Percentiles rank a stretch among this genome's conserved stretches.
These are phyloP conservation scores for Oidiodendron maius DNA, from an alignment of 495 filamentous ascomycete genomes.

Conservation along the genomic window DNA sequence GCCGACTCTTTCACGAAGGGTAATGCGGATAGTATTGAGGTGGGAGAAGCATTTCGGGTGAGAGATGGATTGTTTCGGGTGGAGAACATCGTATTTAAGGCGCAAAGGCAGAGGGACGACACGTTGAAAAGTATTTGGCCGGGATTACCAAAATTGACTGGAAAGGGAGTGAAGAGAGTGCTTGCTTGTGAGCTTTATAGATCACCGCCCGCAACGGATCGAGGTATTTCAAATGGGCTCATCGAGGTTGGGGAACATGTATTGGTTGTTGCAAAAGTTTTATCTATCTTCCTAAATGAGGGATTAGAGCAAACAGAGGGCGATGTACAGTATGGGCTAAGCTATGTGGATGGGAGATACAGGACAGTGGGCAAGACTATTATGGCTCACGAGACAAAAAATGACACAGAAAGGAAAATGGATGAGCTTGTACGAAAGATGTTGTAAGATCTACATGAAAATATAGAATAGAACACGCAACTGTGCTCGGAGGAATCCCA, in stretches of 20 bases:
- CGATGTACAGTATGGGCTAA: constrained; percentile 1
- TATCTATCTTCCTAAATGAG: constrained; percentile 25
- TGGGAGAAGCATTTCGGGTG: not conserved
- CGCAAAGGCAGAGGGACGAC: not conserved
- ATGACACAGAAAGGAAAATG: not conserved
- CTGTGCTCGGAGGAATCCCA: too few relatives aligned
- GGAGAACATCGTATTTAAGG: not conserved
- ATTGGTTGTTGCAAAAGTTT: constrained; percentile 49
- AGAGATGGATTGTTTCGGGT: not conserved
- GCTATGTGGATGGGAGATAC: constrained; percentile 3
- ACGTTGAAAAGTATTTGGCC: not conserved
- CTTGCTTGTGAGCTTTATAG: not conserved
- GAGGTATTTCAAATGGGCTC: constrained; percentile 24
- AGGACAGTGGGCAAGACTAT: not conserved
- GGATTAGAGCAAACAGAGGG: not conserved
- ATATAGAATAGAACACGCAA: too few relatives aligned
- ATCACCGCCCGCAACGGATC: constrained; percentile 9
- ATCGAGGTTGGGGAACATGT: constrained; percentile 46
- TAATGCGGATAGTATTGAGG: constrained; percentile 12
- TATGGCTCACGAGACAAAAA: not conserved
- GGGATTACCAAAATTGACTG: not conserved
- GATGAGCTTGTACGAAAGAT: too few relatives aligned
- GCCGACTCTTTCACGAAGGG: constrained; percentile 38
- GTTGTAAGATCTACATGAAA: too few relatives aligned
- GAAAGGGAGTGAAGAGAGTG: not conserved